A percentile compares a stretch with the other conserved stretches of the same genome.
Conservation (phyloP, 768 basidiomycete genomes). For the Flagelloscypha sp. region DNA sequence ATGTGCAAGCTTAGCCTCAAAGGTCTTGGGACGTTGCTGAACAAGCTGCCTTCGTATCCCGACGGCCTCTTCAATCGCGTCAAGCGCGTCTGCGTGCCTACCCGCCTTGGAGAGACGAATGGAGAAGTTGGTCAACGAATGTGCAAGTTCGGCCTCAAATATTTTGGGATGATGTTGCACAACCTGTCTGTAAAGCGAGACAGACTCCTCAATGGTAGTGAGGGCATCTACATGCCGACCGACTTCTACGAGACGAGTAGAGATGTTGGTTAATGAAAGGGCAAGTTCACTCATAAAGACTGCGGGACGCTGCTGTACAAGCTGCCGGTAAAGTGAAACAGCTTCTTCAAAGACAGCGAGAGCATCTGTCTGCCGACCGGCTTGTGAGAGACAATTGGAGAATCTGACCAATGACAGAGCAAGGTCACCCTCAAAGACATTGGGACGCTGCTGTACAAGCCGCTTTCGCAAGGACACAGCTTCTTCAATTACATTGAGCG, state of each 20-base stretch:
- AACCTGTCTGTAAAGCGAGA: not conserved
- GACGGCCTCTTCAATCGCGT: not conserved
- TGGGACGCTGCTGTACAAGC: not conserved
- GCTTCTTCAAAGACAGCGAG: not conserved
- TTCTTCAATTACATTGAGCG: conserved; percentile 1
- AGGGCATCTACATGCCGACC: not conserved
- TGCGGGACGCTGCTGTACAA: not conserved
- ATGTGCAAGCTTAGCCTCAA: not conserved
- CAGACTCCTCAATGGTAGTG: not conserved
- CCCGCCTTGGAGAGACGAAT: not conserved
- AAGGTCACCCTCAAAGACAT: not conserved
- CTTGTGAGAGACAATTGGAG: not conserved
- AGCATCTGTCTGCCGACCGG: not conserved
- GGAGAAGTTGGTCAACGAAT: not conserved
- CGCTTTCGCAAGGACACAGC: not conserved
- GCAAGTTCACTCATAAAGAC: not conserved
- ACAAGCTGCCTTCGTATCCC: not conserved
- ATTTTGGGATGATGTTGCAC: not conserved
- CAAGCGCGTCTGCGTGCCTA: not conserved
- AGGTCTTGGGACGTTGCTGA: not conserved
- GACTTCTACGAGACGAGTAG: not conserved
- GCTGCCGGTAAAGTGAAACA: not conserved
- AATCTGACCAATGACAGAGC: not conserved
- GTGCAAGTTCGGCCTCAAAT: not conserved
- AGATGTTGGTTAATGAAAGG: not conserved